Conservation (phyloP, 768 basidiomycete genomes). For the Lactarius trivialis region DNA sequence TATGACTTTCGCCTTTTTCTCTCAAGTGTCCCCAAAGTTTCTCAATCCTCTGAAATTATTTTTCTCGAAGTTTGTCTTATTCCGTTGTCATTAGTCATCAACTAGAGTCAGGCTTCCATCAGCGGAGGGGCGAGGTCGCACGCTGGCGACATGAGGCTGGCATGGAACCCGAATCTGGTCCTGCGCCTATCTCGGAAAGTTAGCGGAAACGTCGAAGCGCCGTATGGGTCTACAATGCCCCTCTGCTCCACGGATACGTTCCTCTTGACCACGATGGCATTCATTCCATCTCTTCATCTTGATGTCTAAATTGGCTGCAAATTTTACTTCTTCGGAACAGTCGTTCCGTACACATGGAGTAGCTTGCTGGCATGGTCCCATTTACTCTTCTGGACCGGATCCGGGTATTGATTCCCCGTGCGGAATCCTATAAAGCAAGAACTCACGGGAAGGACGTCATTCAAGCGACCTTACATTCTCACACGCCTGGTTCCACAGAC, state of each 20-base stretch:
- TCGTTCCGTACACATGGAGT: neutral
- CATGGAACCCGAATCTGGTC: slow-evolving; percentile 1
- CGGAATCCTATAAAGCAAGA: slow-evolving; percentile 5
- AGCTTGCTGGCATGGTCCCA: neutral
- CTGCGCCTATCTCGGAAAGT: slow-evolving; percentile 9
- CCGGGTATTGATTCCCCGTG: neutral
- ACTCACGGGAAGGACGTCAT: neutral
- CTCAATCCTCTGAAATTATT: neutral
- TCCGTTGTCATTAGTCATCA: neutral
- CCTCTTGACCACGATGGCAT: neutral
- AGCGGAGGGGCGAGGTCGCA: neutral
- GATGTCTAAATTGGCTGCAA: neutral
- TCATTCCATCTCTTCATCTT: neutral
- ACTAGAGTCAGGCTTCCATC: neutral
- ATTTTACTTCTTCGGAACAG: slow-evolving; percentile 5
- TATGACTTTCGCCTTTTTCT: neutral
- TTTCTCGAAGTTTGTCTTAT: neutral
- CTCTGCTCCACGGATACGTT: neutral
- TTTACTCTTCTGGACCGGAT: neutral
- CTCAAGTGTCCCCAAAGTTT: neutral
- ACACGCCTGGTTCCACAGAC: neutral
- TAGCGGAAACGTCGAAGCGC: neutral
- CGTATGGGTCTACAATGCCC: neutral
- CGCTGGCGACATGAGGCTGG: neutral
- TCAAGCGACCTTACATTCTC: neutral